These are phyloP conservation scores for Xylariaceae sp. DNA, from an alignment of 2,329 filamentous ascomycete genomes.

Conservation along the genomic window DNA sequence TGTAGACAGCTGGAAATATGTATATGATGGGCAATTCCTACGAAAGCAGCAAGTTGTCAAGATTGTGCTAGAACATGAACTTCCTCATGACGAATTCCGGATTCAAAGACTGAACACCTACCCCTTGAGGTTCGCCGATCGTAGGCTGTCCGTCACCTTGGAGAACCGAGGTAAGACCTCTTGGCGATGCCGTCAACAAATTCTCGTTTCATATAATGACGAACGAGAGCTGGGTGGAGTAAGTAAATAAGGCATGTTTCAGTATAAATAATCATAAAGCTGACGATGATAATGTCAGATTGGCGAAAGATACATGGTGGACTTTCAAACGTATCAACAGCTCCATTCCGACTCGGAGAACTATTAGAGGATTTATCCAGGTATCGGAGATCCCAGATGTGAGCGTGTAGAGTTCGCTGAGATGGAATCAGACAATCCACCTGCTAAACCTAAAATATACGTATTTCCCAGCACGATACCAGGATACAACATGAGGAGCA, in stretches of 20 bases:
- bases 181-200: background rate
- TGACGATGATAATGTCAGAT: too few relatives aligned
- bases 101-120: background rate
- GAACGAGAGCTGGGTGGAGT: background rate
- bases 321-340: constrained; percentile 21
- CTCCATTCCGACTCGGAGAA: constrained; percentile 8
- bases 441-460: constrained; percentile 16
- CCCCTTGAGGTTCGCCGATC: background rate
- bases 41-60: background rate
- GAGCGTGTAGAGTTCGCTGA: background rate
- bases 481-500: constrained; percentile 19
- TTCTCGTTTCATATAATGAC: constrained; percentile 7
- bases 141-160: background rate
- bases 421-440: constrained; percentile 10
- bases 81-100: background rate
- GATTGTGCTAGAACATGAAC: background rate
- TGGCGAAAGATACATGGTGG: constrained; percentile 23
- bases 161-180: background rate
- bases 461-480: constrained; percentile 18
- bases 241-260: too few relatives aligned
- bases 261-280: too few relatives aligned
- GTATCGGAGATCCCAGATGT: background rate
- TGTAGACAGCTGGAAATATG: background rate
- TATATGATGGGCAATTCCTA: background rate
- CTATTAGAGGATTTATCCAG: background rate